These are phyloP conservation scores for Kwoniella bestiolae DNA, from an alignment of 768 basidiomycete genomes.

Conservation along the genomic window DNA sequence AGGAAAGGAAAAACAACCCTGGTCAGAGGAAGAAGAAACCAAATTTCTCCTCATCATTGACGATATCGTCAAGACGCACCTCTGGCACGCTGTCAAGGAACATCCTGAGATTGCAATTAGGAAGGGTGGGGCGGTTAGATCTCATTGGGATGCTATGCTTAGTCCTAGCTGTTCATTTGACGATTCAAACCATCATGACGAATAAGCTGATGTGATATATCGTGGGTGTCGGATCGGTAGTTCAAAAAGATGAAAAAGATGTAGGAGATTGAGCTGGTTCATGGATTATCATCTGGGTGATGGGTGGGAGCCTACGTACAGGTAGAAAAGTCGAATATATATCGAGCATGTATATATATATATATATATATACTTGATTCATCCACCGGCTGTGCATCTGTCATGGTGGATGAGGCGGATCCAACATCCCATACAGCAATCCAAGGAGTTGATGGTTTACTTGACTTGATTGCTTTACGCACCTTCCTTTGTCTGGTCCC, in stretches of 20 bases:
- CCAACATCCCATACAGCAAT: too few relatives aligned
- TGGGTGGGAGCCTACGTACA: not conserved
- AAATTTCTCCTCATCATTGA: constrained; percentile 22
- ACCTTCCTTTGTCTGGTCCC: too few relatives aligned
- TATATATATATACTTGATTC: not conserved
- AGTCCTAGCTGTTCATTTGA: not conserved
- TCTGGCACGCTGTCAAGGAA: constrained; percentile 23
- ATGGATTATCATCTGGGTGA: not conserved
- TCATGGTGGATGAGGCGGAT: too few relatives aligned
- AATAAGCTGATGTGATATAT: constrained; percentile 1
- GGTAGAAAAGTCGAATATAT: not conserved
- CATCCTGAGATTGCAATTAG: constrained; percentile 13
- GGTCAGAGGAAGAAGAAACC: constrained; percentile 22
- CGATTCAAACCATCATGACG: not conserved
- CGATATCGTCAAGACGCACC: constrained; percentile 13
- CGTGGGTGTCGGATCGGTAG: not conserved
- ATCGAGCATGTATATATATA: not conserved
- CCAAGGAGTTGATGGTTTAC: too few relatives aligned
- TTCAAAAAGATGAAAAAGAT: constrained; percentile 3
- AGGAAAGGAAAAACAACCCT: constrained; percentile 8
- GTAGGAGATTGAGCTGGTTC: too few relatives aligned
- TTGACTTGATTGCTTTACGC: too few relatives aligned
- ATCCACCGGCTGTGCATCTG: too few relatives aligned
- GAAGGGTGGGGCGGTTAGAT: constrained; percentile 5
- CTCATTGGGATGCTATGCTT: constrained; percentile 21